Conservation (phyloP, 2,329 filamentous ascomycete genomes). For the Colletotrichum nymphaeae region DNA sequence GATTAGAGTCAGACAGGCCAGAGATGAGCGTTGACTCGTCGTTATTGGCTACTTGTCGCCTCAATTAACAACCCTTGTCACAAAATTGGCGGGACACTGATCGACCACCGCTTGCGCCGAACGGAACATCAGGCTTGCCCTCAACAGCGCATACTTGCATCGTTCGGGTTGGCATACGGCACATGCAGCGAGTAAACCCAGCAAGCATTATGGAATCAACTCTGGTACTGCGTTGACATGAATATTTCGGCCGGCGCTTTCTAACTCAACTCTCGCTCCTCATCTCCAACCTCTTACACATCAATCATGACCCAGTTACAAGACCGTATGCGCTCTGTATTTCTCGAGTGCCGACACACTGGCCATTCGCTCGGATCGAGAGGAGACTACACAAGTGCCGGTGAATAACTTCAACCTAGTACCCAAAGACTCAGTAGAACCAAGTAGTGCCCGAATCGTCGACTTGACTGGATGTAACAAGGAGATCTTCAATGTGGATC, state of each 20-base stretch:
- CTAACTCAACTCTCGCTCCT: not conserved
- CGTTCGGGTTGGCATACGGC: not conserved
- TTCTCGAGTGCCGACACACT: no score
- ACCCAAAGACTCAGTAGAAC: not conserved
- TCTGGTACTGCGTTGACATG: not conserved
- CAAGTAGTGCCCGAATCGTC: not conserved
- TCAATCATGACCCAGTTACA: not conserved
- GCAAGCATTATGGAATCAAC: not conserved
- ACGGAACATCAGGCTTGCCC: not conserved
- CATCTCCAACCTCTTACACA: not conserved
- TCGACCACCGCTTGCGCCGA: constrained; percentile 1
- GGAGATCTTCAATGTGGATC: constrained; percentile 24
- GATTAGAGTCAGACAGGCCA: not conserved
- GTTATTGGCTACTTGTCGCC: not conserved
- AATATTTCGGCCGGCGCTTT: not conserved
- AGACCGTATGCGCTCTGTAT: no score
- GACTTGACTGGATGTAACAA: constrained; percentile 4
- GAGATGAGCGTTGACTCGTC: not conserved
- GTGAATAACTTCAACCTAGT: not conserved
- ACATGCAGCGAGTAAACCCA: not conserved
- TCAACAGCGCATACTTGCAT: constrained; percentile 1
- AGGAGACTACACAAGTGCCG: constrained; percentile 19
- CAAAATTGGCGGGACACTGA: not conserved
- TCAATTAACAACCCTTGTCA: constrained; percentile 3
- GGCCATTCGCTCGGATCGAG: no score